These are phyloP conservation scores for Isabelozyma rhagii DNA, from an alignment of 805 yeast species.

Conservation along the genomic window DNA sequence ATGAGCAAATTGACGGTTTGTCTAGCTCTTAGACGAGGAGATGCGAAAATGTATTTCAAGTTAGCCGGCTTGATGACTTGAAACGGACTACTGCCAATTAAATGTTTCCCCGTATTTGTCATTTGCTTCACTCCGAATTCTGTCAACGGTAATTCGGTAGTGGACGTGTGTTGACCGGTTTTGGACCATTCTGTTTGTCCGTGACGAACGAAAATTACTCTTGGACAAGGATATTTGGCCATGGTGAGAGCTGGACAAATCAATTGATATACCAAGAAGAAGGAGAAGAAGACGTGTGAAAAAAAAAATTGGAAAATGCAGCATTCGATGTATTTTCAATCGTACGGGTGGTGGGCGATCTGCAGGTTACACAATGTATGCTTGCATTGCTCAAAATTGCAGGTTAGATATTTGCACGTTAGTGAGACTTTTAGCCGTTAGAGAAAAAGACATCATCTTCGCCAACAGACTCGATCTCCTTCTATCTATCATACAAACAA, in stretches of 20 bases:
- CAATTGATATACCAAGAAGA: not conserved
- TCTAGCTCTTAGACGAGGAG: constrained; percentile 80
- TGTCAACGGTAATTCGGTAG: constrained; percentile 79
- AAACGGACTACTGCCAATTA: constrained; percentile 55
- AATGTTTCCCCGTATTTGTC: constrained; percentile 63
- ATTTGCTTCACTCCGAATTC: constrained; percentile 75
- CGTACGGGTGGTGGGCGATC: not conserved
- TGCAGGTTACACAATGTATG: not conserved
- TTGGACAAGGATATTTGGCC: constrained; percentile 46
- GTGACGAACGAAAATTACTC: constrained; percentile 72
- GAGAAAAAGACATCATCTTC: not conserved
- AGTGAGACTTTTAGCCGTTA: not conserved
- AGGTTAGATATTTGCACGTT: not conserved
- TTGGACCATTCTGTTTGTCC: constrained; percentile 97
- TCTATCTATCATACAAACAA: not conserved
- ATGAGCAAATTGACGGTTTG: constrained; percentile 69
- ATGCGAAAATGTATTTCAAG: constrained; percentile 64
- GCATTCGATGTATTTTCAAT: not conserved
- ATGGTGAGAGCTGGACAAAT: not conserved
- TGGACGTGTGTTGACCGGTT: constrained; percentile 86
- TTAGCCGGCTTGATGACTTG: constrained; percentile 60
- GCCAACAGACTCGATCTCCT: not conserved
- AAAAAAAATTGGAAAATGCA: not conserved
- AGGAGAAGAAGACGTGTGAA: not conserved
- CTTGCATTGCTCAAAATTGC: not conserved